Conservation (phyloP, 257 asterid species). For the Anisodus acutangulus region DNA sequence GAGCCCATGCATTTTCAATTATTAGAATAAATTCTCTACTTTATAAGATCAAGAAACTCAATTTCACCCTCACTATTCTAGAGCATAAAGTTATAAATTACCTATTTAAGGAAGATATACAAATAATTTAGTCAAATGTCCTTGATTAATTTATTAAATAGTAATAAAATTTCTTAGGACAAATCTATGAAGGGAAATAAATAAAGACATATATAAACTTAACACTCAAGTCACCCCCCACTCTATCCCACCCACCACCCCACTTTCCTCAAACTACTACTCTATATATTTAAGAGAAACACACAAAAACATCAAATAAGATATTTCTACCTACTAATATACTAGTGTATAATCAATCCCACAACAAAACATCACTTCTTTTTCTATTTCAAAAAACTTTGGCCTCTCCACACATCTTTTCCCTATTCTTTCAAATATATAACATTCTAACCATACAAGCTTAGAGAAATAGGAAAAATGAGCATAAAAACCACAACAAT, state of each 20-base stretch:
- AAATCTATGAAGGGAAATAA: no score
- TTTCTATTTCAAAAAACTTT: not conserved
- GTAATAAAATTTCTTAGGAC: not conserved
- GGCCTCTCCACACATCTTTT: conserved; percentile 10
- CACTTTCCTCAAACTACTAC: not conserved
- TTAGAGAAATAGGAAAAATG: conserved; percentile 35
- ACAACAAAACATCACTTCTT: not conserved
- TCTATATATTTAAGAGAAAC: not conserved
- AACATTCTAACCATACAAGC: not conserved
- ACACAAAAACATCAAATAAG: not conserved
- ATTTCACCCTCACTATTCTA: not conserved
- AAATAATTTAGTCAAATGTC: not conserved
- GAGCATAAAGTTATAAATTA: not conserved
- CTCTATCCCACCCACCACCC: conserved; percentile 16
- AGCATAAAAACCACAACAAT: conserved; percentile 36
- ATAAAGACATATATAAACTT: conserved; percentile 35
- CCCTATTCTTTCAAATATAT: not conserved
- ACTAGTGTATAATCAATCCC: not conserved
- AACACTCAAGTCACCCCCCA: conserved; percentile 44
- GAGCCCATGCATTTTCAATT: no score
- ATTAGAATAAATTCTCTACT: no score
- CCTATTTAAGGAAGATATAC: not conserved
- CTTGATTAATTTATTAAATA: not conserved
- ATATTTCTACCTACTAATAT: not conserved
- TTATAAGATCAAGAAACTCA: no score